These are phyloP conservation scores for Recurvomyces mirabilis DNA, from an alignment of 495 filamentous ascomycete genomes.

Conservation along the genomic window DNA sequence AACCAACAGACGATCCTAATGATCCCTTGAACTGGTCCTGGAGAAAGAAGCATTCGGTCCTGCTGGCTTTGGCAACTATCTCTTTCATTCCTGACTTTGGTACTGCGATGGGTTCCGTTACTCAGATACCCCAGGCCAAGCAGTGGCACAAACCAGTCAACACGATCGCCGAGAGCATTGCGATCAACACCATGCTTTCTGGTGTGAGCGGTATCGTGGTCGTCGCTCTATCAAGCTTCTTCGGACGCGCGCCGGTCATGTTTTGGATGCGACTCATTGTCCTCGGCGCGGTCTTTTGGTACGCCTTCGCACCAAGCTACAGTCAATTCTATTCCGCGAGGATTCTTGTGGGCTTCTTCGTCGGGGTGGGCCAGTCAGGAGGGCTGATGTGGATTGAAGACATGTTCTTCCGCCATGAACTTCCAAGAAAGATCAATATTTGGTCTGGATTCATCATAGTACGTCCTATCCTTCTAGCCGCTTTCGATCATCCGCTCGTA, in stretches of 20 bases:
- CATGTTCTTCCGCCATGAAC: constrained; percentile 58
- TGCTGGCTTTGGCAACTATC: constrained; percentile 40
- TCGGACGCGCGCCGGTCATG: constrained; percentile 49
- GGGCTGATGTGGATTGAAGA: constrained; percentile 53
- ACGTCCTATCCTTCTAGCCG: too few relatives aligned
- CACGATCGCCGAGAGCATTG: constrained; percentile 43
- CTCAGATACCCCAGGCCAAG: constrained; percentile 44
- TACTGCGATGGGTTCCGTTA: constrained; percentile 42
- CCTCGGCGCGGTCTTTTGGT: constrained; percentile 42
- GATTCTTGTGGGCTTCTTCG: constrained; percentile 52
- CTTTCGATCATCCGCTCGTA: too few relatives aligned
- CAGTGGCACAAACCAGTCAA: constrained; percentile 40
- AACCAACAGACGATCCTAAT: constrained; percentile 43
- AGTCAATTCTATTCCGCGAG: constrained; percentile 47
- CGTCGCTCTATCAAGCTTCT: constrained; percentile 44
- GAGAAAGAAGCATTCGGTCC: constrained; percentile 43
- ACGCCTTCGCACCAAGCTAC: constrained; percentile 41
- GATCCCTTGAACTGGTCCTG: constrained; percentile 52
- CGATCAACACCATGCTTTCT: constrained; percentile 47
- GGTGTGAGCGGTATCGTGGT: constrained; percentile 46
- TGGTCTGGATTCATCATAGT: too few relatives aligned
- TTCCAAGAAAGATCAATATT: too few relatives aligned
- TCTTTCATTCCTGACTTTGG: constrained; percentile 50
- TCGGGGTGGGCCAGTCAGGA: constrained; percentile 43
- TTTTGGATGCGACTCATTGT: constrained; percentile 45